These are phyloP conservation scores for Paraphaeosphaeria minitans DNA, from an alignment of 2,329 filamentous ascomycete genomes.

Conservation along the genomic window DNA sequence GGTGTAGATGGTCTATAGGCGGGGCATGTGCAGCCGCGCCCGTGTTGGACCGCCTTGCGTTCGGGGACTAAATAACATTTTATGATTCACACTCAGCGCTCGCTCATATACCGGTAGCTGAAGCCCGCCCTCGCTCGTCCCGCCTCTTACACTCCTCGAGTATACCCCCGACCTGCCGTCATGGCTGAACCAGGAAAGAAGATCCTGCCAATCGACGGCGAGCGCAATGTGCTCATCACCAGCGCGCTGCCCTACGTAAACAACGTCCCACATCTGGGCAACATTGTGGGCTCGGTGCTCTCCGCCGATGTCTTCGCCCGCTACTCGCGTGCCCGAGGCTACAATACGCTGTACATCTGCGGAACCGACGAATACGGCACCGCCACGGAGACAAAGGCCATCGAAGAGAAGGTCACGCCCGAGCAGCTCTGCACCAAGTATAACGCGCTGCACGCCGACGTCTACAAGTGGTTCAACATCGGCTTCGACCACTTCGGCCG, in stretches of 20 bases:
- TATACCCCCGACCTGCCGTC: neutral
- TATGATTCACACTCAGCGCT: conserved; percentile 4
- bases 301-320: conserved; percentile 80
- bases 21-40: conserved; percentile 1
- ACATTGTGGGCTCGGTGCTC: conserved; percentile 62
- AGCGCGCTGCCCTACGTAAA: conserved; percentile 88
- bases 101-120: neutral
- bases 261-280: conserved; percentile 73
- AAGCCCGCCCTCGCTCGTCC: neutral
- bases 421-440: conserved; percentile 90
- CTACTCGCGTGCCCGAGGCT: conserved; percentile 79
- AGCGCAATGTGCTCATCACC: conserved; percentile 88
- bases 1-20: conserved; percentile 6
- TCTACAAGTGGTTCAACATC: conserved; percentile 97
- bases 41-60: conserved; percentile 3
- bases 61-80: conserved; percentile 6
- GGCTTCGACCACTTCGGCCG: conserved; percentile 94
- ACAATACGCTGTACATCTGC: conserved; percentile 83
- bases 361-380: conserved; percentile 95
- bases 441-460: conserved; percentile 83
- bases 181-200: conserved; percentile 47
- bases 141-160: neutral
- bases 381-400: conserved; percentile 91
- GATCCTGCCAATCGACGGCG: conserved; percentile 58
- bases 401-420: conserved; percentile 83